These are phyloP conservation scores for Arthrocladium fulminans DNA, from an alignment of 2,329 filamentous ascomycete species.

Conservation along the genomic window DNA sequence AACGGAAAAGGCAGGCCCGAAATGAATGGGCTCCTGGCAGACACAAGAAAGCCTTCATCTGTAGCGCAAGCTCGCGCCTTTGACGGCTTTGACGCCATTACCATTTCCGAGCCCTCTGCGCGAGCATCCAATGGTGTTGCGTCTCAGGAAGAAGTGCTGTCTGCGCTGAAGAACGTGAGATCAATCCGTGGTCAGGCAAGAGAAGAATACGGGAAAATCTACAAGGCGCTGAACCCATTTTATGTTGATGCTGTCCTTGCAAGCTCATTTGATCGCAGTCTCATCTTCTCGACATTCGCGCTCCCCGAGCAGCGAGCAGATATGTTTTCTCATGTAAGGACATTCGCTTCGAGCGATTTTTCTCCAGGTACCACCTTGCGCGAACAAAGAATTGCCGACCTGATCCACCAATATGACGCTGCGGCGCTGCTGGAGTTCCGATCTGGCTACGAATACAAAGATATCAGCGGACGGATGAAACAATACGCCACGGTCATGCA, in stretches of 20 bases:
- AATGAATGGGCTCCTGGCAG: slow-evolving; percentile 11
- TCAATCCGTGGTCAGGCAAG: slow-evolving; percentile 79
- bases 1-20: slow-evolving; percentile 23
- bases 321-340: slow-evolving; percentile 72
- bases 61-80: slow-evolving; percentile 5
- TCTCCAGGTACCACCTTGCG: slow-evolving; percentile 63
- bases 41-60: neutral
- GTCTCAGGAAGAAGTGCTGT: slow-evolving; percentile 48
- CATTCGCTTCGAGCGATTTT: slow-evolving; percentile 74
- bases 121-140: neutral
- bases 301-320: slow-evolving; percentile 85
- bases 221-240: slow-evolving; percentile 78
- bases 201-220: slow-evolving; percentile 83
- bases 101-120: slow-evolving; percentile 11
- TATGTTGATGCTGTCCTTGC: slow-evolving; percentile 72
- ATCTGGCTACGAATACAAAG: slow-evolving; percentile 79
- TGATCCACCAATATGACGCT: slow-evolving; percentile 78
- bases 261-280: slow-evolving; percentile 56
- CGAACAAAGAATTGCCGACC: slow-evolving; percentile 61
- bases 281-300: slow-evolving; percentile 76
- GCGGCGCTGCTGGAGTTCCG: slow-evolving; percentile 87
- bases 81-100: slow-evolving; percentile 13
- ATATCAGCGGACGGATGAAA: slow-evolving; percentile 80
- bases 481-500: slow-evolving; percentile 81
- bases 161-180: slow-evolving; percentile 58